Percentiles rank a stretch among this genome's conserved stretches.
These are phyloP conservation scores for Cyclocybe cylindracea DNA, from an alignment of 768 basidiomycete species.

Conservation along the genomic window DNA sequence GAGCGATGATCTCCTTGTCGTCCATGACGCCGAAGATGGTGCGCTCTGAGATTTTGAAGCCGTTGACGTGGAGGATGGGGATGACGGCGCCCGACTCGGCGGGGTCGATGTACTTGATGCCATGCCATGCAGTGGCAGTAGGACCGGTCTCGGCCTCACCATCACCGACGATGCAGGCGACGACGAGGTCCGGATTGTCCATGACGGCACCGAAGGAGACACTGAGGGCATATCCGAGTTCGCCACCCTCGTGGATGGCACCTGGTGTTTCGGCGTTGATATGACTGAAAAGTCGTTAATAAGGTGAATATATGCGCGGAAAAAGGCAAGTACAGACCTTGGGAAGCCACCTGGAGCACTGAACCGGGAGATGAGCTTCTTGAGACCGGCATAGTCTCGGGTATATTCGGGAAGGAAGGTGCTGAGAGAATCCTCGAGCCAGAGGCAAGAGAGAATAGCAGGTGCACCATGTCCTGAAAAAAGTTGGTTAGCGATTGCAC, in stretches of 20 bases:
- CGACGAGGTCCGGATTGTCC: slow-evolving; percentile 87
- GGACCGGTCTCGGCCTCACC: slow-evolving; percentile 86
- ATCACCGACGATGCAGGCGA: slow-evolving; percentile 83
- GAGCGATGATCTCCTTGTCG: slow-evolving; percentile 71
- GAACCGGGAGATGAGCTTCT: slow-evolving; percentile 72
- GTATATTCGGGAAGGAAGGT: slow-evolving; percentile 59
- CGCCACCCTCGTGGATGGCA: slow-evolving; percentile 89
- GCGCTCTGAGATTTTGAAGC: slow-evolving; percentile 89
- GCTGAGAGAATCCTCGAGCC: slow-evolving; percentile 77
- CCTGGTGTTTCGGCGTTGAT: slow-evolving; percentile 88
- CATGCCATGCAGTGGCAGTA: slow-evolving; percentile 82
- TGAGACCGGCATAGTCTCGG: slow-evolving; percentile 57
- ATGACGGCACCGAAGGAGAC: slow-evolving; percentile 89
- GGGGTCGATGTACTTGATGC: slow-evolving; percentile 89
- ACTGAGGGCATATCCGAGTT: slow-evolving; percentile 85
- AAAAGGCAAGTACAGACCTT: slow-evolving; percentile 42
- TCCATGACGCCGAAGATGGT: slow-evolving; percentile 93
- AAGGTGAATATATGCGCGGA: background rate
- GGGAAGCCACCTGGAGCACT: slow-evolving; percentile 85
- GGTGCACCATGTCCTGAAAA: slow-evolving; percentile 79
- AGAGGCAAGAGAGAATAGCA: slow-evolving; percentile 81
- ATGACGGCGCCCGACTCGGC: slow-evolving; percentile 87
- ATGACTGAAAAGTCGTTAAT: slow-evolving; percentile 39
- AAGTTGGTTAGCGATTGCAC: background rate
- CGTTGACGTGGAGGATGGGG: slow-evolving; percentile 88